Evolutionary conservation across 2,329 filamentous ascomycete genomes (phyloP).

Genomic region (Arachnomyces sp.): DNA sequence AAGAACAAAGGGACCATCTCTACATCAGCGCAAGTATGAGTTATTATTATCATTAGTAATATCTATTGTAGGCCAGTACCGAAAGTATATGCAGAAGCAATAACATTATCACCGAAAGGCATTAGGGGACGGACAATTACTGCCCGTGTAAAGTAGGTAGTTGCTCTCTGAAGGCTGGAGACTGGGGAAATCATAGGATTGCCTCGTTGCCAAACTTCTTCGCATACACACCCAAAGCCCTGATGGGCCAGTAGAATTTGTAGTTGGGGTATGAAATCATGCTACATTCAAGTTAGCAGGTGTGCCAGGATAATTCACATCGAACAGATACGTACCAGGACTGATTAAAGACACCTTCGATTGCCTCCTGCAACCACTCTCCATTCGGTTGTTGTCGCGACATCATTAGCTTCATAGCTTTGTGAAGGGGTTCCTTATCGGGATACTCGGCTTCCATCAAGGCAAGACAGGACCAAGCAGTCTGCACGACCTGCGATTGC

Average conservation of each 20-base stretch:
- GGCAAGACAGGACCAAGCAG: conserved; percentile 78
- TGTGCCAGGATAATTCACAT: not conserved
- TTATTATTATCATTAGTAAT: too few species aligned
- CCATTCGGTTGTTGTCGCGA: conserved; percentile 75
- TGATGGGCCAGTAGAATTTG: conserved; percentile 92
- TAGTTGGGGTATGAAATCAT: conserved; percentile 99
- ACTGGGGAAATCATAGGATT: conserved; percentile 29
- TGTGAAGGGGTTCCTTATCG: conserved; percentile 60
- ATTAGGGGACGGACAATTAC: too few species aligned
- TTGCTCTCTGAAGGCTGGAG: too few species aligned
- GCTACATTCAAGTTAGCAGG: conserved; percentile 34
- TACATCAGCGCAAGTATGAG: too few species aligned
- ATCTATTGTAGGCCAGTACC: too few species aligned
- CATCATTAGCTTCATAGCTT: conserved; percentile 74
- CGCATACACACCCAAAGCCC: conserved; percentile 85
- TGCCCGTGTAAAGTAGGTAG: too few species aligned
- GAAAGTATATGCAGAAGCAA: too few species aligned
- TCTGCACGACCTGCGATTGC: conserved; percentile 85
- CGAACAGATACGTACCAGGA: conserved; percentile 59
- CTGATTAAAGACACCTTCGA: conserved; percentile 98
- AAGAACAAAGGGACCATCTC: too few species aligned
- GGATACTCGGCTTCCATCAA: conserved; percentile 78
- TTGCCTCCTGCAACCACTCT: conserved; percentile 90
- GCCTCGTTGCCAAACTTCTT: conserved; percentile 59
- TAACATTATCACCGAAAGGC: too few species aligned